Conservation (phyloP, 2,329 filamentous ascomycete genomes). For the Colletotrichum viniferum region DNA sequence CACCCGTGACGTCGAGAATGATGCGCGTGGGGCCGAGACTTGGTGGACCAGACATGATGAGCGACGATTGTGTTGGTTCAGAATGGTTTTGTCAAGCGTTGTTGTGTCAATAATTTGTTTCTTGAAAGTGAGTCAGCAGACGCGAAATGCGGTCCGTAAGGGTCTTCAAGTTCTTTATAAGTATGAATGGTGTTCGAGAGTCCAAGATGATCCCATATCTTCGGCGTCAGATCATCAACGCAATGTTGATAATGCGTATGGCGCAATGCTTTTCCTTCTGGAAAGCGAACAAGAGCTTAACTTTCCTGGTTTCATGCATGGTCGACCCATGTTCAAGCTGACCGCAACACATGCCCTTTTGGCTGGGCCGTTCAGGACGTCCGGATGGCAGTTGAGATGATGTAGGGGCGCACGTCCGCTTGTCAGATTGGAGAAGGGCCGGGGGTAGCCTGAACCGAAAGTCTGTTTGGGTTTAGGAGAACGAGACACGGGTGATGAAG, state of each 20-base stretch:
- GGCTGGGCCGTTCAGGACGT: background rate
- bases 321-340: background rate
- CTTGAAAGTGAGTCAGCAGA: background rate
- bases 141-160: background rate
- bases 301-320: background rate
- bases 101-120: too few species aligned
- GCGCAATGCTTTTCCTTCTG: background rate
- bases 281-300: background rate
- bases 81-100: background rate
- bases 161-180: background rate
- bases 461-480: background rate
- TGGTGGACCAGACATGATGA: background rate
- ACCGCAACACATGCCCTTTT: background rate
- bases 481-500: background rate
- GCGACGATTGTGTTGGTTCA: background rate
- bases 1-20: constrained; percentile 1
- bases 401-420: background rate
- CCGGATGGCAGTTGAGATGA: background rate
- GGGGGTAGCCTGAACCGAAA: background rate
- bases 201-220: background rate
- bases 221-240: background rate
- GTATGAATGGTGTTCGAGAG: background rate
- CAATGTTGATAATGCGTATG: background rate
- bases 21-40: background rate
- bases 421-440: background rate